Base-by-base conservation (phyloP, 768 basidiomycete genomes). In the Crassisporium funariophilum region DNA sequence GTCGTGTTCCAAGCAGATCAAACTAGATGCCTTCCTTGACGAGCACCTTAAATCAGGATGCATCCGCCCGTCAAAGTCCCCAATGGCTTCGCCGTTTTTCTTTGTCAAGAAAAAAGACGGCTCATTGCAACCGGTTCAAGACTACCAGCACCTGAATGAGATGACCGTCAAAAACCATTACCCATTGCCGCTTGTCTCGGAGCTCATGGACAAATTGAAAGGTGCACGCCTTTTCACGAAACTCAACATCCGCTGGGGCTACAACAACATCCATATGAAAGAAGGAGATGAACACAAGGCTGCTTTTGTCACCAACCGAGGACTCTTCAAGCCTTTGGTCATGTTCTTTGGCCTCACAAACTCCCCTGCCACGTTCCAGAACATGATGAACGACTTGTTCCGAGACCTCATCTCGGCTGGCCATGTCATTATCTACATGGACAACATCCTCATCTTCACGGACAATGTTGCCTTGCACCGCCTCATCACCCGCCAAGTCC, bases 251-350 rank as follows among this genome's bases (percentile, higher is more conserved):
- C 10, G 35, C 66, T 33, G 29, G 29, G 29, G 29, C n/a, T n/a
- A n/a, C n/a, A n/a, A n/a, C n/a, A n/a, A 36, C 15, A 15, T 36
- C 19, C 13, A 20, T 6, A 36, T 36, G 7, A 16, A 7, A 7
- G 15, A 36, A 35, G 71, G 69, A 7, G 64, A 75, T 42, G 56
- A 73, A 53, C 68, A 64, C 63, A 76, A 76, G 46, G 73, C 68
- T 0, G 68, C 71, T 1, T 77, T 78, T 55, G 40, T 39, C 1
- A 70, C 64, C 0, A 53, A 62, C 10, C 50, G 49, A 12, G 72
- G 73, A 0, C 45, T 62, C 0, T 74, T 62, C 39, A 60, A 73
- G 52, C 66, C 27, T 7, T 7, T 13, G 13, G 27, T 29, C 7
- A 29, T 29, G 27, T 29, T 29, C 27, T 29, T 29, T 13, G 13